phyloP scores from a whole-genome alignment of 2,329 filamentous ascomycete genomes.

The Colletotrichum gigasporum region DNA sequence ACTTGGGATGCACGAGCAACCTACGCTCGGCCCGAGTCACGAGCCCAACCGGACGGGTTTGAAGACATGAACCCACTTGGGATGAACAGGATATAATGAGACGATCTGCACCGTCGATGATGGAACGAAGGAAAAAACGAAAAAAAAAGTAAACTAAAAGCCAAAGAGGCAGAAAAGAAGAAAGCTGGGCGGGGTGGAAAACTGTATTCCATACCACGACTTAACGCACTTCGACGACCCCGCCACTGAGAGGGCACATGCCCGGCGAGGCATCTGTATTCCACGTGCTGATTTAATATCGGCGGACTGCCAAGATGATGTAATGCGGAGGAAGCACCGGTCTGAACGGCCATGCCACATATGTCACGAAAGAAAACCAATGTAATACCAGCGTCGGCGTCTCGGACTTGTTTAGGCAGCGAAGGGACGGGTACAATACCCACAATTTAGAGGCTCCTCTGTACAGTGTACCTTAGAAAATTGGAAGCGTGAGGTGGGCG shows the following conservation, averaged over 20 bases:
- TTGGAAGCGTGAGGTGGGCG: not conserved
- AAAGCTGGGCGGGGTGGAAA: not conserved
- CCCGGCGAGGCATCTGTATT: constrained; percentile 5
- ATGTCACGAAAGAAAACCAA: constrained; percentile 7
- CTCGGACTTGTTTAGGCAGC: constrained; percentile 23
- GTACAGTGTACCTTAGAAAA: not conserved
- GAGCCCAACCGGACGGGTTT: constrained; percentile 38
- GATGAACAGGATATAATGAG: constrained; percentile 62
- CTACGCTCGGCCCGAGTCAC: constrained; percentile 43
- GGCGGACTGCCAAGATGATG: not conserved
- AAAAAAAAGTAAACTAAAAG: constrained; percentile 5
- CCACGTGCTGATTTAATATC: not conserved
- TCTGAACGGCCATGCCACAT: constrained; percentile 8
- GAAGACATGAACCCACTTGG: constrained; percentile 62
- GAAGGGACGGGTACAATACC: constrained; percentile 16
- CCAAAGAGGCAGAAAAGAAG: not conserved
- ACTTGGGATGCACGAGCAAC: constrained; percentile 54
- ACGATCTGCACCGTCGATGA: constrained; percentile 1
- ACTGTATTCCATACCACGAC: not conserved
- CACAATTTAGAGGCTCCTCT: constrained; percentile 12
- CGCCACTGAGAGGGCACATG: not conserved
- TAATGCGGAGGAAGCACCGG: constrained; percentile 18
- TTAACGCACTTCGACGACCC: not conserved
- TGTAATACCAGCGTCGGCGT: constrained; percentile 33
- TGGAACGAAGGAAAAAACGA: constrained; percentile 15